phyloP scores from a whole-genome alignment of 352 stramenopile genomes.

The Thraustochytrium striatum region DNA sequence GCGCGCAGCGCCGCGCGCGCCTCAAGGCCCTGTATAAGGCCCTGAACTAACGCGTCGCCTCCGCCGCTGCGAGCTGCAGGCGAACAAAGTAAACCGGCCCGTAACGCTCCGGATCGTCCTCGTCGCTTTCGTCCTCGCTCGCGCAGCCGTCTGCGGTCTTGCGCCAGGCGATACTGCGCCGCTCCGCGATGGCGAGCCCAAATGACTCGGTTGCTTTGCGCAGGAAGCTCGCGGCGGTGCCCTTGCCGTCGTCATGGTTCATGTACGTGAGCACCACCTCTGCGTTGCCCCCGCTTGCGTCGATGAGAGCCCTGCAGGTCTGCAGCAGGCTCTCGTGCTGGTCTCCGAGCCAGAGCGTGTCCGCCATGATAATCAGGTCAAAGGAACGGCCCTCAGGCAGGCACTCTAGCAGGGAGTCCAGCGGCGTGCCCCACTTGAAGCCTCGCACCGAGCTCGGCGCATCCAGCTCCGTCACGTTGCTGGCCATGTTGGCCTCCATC shows the following conservation, averaged over 20 bases:
- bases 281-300: not conserved
- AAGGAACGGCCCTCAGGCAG: not conserved
- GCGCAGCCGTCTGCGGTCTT: not conserved
- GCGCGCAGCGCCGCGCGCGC: too few relatives aligned
- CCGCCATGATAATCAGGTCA: constrained; percentile 47
- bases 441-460: not conserved
- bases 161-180: constrained; percentile 10
- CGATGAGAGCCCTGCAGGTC: constrained; percentile 13
- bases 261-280: constrained; percentile 13
- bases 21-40: too few relatives aligned
- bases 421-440: constrained; percentile 39
- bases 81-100: constrained; percentile 17
- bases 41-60: too few relatives aligned
- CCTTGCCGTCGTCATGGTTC: constrained; percentile 39
- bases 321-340: constrained; percentile 33
- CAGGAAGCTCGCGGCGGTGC: constrained; percentile 14
- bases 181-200: not conserved
- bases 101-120: constrained; percentile 27
- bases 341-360: constrained; percentile 46
- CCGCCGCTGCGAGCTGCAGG: not conserved
- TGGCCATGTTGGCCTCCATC: constrained; percentile 20
- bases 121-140: constrained; percentile 23
- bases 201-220: not conserved
- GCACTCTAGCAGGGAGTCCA: not conserved
- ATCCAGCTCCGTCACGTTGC: not conserved